These are phyloP conservation scores for Quercus berberidifolia DNA, from an alignment of 306 rosid genomes.

Conservation along the genomic window DNA sequence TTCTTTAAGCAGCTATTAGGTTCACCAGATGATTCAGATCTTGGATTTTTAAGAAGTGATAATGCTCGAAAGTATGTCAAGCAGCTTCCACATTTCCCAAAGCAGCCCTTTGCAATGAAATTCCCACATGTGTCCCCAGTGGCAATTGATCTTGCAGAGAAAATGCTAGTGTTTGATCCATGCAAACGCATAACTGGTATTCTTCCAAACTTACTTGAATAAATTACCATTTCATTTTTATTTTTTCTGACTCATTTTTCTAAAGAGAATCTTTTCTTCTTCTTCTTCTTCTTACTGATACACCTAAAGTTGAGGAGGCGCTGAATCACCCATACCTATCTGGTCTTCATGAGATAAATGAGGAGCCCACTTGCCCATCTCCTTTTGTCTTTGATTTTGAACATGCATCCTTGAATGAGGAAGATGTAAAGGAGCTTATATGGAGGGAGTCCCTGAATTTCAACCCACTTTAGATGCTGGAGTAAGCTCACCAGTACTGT, in stretches of 20 bases:
- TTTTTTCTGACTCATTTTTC: slow-evolving; percentile 3
- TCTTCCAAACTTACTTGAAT: slow-evolving; percentile 15
- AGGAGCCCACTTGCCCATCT: slow-evolving; percentile 83
- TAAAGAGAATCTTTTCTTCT: slow-evolving; percentile 3
- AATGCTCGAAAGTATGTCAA: slow-evolving; percentile 89
- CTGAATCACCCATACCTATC: slow-evolving; percentile 82
- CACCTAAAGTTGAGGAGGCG: slow-evolving; percentile 76
- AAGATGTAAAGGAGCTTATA: slow-evolving; percentile 88
- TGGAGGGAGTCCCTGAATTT: slow-evolving; percentile 74
- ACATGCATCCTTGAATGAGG: slow-evolving; percentile 69
- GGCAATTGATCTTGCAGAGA: slow-evolving; percentile 91
- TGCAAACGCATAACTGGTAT: slow-evolving; percentile 83
- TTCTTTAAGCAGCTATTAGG: slow-evolving; percentile 62
- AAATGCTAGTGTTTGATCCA: slow-evolving; percentile 90
- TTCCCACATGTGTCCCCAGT: slow-evolving; percentile 64
- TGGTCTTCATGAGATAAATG: slow-evolving; percentile 94
- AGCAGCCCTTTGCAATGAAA: slow-evolving; percentile 55
- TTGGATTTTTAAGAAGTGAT: slow-evolving; percentile 91
- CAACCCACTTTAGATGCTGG: slow-evolving; percentile 32
- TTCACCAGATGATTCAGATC: slow-evolving; percentile 86
- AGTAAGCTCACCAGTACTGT: slow-evolving; percentile 7
- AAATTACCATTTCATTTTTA: background rate
- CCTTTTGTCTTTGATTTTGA: slow-evolving; percentile 85
- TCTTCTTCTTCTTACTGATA: slow-evolving; percentile 10
- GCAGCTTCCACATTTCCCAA: slow-evolving; percentile 75